Base-by-base conservation (phyloP, 139 green algal genomes). In the Chloropicon primus region DNA sequence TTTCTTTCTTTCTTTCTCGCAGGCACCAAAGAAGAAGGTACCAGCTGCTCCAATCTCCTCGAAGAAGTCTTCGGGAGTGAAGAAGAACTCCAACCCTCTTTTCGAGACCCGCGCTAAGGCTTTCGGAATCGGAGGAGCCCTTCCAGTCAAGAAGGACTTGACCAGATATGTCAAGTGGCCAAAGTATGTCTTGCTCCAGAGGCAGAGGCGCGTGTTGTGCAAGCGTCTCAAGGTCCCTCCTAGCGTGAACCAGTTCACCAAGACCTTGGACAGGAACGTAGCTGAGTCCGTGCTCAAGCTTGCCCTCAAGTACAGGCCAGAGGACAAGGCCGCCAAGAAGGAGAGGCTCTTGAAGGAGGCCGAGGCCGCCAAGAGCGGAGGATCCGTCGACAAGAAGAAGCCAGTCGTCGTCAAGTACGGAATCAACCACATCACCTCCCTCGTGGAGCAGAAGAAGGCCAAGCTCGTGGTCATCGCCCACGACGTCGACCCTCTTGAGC, bases 111-210 rank as follows among this genome's bases (percentile, higher is more conserved):
- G 91, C 54, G 74, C 87, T n/a, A 95, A 95, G 87, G 89, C 81
- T 26, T 98, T 97, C 84, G 91, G 94, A 92, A 81, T 98, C 81
- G 96, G 93, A 72, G 86, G 87, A 24, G 83, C 85, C 1, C 89
- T 95, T n/a, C 84, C 89, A 28, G 90, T 91, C 28, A 97, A 96
- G 86, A 85, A 85, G 28, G 92, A 98, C 82, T 82, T 99, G 80
- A 92, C 93, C 89, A 88, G 96, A 74, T 98, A 97, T 80, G 96
- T 99, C 2, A 97, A 96, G 88, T 99, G 96, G 96, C 96, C 96
- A 79, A 96, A 96, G 85, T 99, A 99, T 82, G 94, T 99, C 77
- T 94, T 94, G 80, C 89, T 98, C 76, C 96, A 99, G 90, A 82
- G 95, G n/a, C 92, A 97, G 84, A 89, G 92, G 81, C 88, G 94